Evolutionary conservation across 2,329 filamentous ascomycete genomes (phyloP).

Genomic region (Scopulariopsis brevicaulis): DNA sequence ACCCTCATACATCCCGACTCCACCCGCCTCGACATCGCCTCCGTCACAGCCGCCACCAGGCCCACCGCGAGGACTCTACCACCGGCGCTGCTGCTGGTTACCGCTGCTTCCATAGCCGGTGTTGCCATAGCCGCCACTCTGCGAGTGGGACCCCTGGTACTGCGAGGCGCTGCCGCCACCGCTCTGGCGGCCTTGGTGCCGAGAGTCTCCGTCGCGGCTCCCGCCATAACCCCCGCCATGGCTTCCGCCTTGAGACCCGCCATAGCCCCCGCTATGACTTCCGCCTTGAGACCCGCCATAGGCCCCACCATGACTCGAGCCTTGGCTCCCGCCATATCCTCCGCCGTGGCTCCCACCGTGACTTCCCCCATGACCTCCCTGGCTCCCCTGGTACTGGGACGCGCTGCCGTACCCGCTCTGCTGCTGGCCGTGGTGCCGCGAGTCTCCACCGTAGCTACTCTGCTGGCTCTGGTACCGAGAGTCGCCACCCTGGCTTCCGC

Average conservation of each 20-base stretch:
- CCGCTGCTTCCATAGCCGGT: not conserved
- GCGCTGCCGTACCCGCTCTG: not conserved
- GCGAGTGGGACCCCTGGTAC: not conserved
- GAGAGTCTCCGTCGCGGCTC: not conserved
- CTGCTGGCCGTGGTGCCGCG: conserved; percentile 1
- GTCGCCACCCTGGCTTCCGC: not conserved
- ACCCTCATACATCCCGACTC: not conserved
- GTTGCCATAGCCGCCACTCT: not conserved
- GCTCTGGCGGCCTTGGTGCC: too few relatives aligned
- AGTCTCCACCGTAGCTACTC: not conserved
- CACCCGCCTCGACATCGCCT: not conserved
- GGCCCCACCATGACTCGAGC: not conserved
- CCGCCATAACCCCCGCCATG: not conserved
- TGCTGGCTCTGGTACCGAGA: too few relatives aligned
- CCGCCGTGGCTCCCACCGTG: not conserved
- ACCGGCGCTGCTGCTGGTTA: not conserved
- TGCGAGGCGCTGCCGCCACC: not conserved
- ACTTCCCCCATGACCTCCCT: not conserved
- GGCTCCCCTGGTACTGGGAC: not conserved
- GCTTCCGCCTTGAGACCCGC: not conserved
- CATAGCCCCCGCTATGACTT: not conserved
- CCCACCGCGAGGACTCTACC: conserved; percentile 1
- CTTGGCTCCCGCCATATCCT: not conserved
- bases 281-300: not conserved
- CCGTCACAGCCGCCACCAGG: not conserved